Conservation (phyloP, 768 basidiomycete genomes). For the Tylopilus rubrobrunneus region DNA sequence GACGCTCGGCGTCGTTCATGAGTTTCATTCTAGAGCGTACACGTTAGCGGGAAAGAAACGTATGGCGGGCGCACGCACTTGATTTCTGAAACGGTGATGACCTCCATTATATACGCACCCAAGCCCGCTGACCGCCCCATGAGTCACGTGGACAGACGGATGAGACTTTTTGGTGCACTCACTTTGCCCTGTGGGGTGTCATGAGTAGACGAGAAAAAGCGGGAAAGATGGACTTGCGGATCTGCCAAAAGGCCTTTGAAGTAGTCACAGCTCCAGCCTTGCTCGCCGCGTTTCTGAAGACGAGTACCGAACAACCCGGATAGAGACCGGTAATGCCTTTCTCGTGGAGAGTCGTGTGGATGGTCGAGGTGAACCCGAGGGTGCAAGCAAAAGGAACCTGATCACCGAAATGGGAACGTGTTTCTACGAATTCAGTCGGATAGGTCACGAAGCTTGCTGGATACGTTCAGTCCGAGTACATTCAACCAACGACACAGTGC, state of each 20-base stretch:
- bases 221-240: slow-evolving; percentile 53
- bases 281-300: slow-evolving; percentile 76
- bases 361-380: slow-evolving; percentile 41
- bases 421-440: slow-evolving; percentile 91
- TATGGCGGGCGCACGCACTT: slow-evolving; percentile 57
- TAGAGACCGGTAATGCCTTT: slow-evolving; percentile 88
- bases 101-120: slow-evolving; percentile 89
- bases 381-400: slow-evolving; percentile 41
- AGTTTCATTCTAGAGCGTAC: slow-evolving; percentile 83
- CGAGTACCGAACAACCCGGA: slow-evolving; percentile 84
- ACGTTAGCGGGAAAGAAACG: background rate
- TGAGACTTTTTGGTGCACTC: slow-evolving; percentile 75
- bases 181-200: slow-evolving; percentile 72
- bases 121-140: slow-evolving; percentile 52
- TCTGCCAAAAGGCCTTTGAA: slow-evolving; percentile 86
- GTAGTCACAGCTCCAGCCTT: slow-evolving; percentile 94
- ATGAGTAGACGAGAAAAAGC: background rate
- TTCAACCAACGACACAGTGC: too few species aligned
- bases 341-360: slow-evolving; percentile 65
- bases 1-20: slow-evolving; percentile 88
- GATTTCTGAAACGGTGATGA: slow-evolving; percentile 93
- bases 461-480: slow-evolving; percentile 9
- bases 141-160: slow-evolving; percentile 5
- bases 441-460: slow-evolving; percentile 74
- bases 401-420: slow-evolving; percentile 87